Evolutionary conservation across 768 basidiomycete genomes (phyloP), one percentile per base, ranked within the genome.

Genomic region (Collybia sp.): DNA sequence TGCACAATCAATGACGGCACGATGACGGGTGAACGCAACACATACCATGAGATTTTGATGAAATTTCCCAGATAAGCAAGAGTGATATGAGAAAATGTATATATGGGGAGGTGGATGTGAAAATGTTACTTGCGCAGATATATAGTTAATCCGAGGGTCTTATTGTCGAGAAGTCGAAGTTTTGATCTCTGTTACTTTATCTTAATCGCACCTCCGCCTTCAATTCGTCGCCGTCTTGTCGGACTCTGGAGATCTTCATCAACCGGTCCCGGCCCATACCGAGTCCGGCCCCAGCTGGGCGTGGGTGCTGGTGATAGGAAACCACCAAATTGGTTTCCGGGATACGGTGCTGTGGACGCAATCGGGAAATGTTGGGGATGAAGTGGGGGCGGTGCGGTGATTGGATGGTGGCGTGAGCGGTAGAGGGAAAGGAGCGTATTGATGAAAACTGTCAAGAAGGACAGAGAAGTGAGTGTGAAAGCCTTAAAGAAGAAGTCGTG

Each of bases 371-470:
- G 58, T 44, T 62, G 66, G 43, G 58, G 60, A 8, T 25, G 25
- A 25, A 25, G 25, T 25, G 25, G 25, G 40, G 62, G 59, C 41
- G 63, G 54, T 38, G 58, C 58, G 48, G 66, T 45, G 54, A 57
- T 60, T 55, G 77, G 73, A 31, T 77, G 76, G 58, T 79, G 76
- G 56, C 79, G 77, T 37, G 85, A 71, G 43, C 88, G 85, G 62
- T 88, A 90, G 33, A 90, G 72, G 31, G 84, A 84, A 44, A 90
- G 71, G 44, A 90, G 65, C n/a, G 85, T 68, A 65, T 91, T 91
- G 65, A 90, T 77, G 68, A 91, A 88, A 13, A 88, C 66, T 13
- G 88, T 90, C 55, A 88, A 57, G 62, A 89, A 89, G 30, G 82
- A 73, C 46, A 89, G 66, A 46, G 88, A 88, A 49, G 83, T 81